These are phyloP conservation scores for Lavandula angustifolia DNA, from an alignment of 257 asterid genomes.

Conservation along the genomic window DNA sequence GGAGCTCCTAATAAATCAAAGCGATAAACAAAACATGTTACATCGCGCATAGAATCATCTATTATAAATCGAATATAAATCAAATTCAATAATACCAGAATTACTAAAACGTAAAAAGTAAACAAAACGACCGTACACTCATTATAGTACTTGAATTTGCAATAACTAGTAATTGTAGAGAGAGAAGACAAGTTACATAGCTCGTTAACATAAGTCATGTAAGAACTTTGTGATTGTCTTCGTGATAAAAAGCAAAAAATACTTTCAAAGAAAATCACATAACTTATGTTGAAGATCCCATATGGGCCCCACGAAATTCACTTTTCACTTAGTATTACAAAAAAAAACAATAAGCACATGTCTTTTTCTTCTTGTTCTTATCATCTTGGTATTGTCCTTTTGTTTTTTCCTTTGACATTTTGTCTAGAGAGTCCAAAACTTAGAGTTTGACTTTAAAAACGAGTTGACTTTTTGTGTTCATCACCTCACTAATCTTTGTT, in stretches of 20 bases:
- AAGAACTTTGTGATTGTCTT: no score
- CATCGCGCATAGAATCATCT: no score
- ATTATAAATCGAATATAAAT: no score
- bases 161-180: no score
- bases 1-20: slow-evolving; percentile 37
- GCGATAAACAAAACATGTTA: no score
- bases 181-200: no score
- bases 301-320: slow-evolving; percentile 14
- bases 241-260: no score
- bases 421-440: slow-evolving; percentile 7
- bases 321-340: slow-evolving; percentile 2
- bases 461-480: slow-evolving; percentile 5
- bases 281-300: slow-evolving; percentile 15
- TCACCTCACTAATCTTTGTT: background rate
- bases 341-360: slow-evolving; percentile 5
- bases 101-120: no score
- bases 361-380: slow-evolving; percentile 20
- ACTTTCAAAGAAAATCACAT: background rate
- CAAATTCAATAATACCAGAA: no score
- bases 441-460: slow-evolving; percentile 29
- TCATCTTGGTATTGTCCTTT: slow-evolving; percentile 26
- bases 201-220: no score
- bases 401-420: slow-evolving; percentile 10
- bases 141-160: no score
- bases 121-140: no score